Evolutionary conservation across 176 grass and related monocot genomes (phyloP), one percentile per base, ranked within the genome.

Genomic region (Aegilops speltoides): DNA sequence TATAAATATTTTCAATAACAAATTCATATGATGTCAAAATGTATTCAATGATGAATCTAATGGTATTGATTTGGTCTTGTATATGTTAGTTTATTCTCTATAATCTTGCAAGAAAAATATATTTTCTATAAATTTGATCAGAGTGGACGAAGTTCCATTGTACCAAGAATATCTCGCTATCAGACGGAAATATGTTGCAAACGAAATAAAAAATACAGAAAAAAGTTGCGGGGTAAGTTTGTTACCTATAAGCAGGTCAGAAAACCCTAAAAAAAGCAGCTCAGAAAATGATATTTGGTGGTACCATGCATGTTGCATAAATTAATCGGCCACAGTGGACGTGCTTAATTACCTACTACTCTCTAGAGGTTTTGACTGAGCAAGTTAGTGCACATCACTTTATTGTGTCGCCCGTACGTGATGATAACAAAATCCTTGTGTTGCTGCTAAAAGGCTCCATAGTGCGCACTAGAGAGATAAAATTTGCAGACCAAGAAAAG

Each of bases 381-480:
- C 45, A 54, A 3, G 63, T 76, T 73, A 86, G 46, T 62, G 68
- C 15, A 17, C 2, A 9, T 56, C 54, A 17, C 83, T 82, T 82
- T 71, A n/a, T 29, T 31, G 14, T 52, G 73, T 37, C 68, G 24
- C 57, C 37, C 20, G 6, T 62, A 52, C 48, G 43, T 76, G 12
- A 84, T 79, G 87, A 43, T 78, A 68, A 32, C 45, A 3, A 59
- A 59, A 19, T 82, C 16, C 41, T 2, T 12, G 1, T 50, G 81
- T 43, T 81, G 77, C 45, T 57, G 60, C 68, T 20, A 34, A 54
- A 77, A 77, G 17, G 12, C 2, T 63, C 26, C 69, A 38, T 77
- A 62, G 83, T 86, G 83, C 88, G 83, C 88, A 86, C 83, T 70
- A 62, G 19, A 23, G 59, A 37, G 20, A 82, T 57, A 61, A 80